Base-by-base conservation (phyloP, 305 asterid species). In the Withania somnifera region DNA sequence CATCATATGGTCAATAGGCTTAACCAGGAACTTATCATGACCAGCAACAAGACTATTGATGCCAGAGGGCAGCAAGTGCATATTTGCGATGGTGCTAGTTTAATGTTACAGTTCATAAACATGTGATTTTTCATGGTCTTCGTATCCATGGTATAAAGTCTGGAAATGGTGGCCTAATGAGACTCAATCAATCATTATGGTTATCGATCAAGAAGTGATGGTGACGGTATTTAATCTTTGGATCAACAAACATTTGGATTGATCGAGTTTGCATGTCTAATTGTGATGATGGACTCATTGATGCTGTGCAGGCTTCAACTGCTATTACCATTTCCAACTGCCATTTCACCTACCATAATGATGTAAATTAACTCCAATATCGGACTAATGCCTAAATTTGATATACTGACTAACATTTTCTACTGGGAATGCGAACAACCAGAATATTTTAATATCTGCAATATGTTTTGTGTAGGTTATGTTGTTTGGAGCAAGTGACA, bases 401-500 rank as follows among this genome's bases (percentile, higher is more conserved):
- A 51, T 76, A 50, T 51, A 51, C 64, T 76, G 63, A 28, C n/a
- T 6, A 76, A 26, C 61, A 26, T 26, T 73, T 2, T 26, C 42
- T 73, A 47, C 79, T 54, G 36, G 40, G 40, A 73, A 32, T 73
- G 79, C 10, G 4, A 75, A 75, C 28, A 15, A 1, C 19, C 42
- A 51, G 63, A 28, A 51, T 17, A 63, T 76, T 50, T 76, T 50
- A 76, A 76, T 26, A 51, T 47, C 32, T 63, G n/a, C 36, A 66
- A 19, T 20, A 38, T 75, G 83, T 20, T 34, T 11, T 66, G 9
- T 9, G 51, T 42, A 86, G 89, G 89, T 82, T 17, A 30, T 87
- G 86, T 78, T 87, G 45, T 84, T 84, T 81, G 89, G 89, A 0
- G 89, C 86, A 50, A 83, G 86, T 69, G 87, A 83, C 17, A 24